These are phyloP conservation scores for Bruguiera hainesii DNA, from an alignment of 441 rosid species.

Conservation along the genomic window DNA sequence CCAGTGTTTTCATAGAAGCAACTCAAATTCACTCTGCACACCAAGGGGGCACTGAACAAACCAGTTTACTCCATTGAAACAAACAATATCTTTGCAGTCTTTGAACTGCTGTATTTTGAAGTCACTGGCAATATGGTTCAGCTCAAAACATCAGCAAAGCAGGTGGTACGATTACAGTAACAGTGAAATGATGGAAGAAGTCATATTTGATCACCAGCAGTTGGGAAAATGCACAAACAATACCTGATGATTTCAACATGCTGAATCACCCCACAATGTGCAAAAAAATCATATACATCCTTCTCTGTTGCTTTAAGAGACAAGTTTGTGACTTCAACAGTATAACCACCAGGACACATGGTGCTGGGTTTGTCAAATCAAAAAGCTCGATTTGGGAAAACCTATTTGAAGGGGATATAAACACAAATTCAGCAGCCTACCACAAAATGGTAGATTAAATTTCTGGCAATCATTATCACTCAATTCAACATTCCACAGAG, in stretches of 20 bases:
- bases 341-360: conserved; percentile 74
- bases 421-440: conserved; percentile 18
- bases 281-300: conserved; percentile 62
- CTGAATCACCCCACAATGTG: conserved; percentile 66
- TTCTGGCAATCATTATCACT: conserved; percentile 14
- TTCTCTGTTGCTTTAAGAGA: conserved; percentile 66
- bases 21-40: too few species aligned
- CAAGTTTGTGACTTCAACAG: conserved; percentile 67
- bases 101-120: too few species aligned
- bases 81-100: too few species aligned
- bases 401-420: conserved; percentile 15
- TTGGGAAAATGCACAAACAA: background rate
- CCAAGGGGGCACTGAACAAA: too few species aligned
- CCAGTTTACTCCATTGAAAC: too few species aligned
- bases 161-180: too few species aligned
- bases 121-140: too few species aligned
- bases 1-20: too few species aligned
- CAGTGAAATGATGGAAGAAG: background rate
- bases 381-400: background rate
- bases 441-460: conserved; percentile 4
- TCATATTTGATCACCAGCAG: background rate
- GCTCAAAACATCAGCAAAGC: too few species aligned
- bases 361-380: conserved; percentile 9
- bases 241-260: conserved; percentile 71
- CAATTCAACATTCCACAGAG: conserved; percentile 18